A percentile compares a stretch with the other conserved stretches of the same genome.
These are phyloP conservation scores for Xylaria sp. DNA, from an alignment of 2,329 filamentous ascomycete species.

Conservation along the genomic window DNA sequence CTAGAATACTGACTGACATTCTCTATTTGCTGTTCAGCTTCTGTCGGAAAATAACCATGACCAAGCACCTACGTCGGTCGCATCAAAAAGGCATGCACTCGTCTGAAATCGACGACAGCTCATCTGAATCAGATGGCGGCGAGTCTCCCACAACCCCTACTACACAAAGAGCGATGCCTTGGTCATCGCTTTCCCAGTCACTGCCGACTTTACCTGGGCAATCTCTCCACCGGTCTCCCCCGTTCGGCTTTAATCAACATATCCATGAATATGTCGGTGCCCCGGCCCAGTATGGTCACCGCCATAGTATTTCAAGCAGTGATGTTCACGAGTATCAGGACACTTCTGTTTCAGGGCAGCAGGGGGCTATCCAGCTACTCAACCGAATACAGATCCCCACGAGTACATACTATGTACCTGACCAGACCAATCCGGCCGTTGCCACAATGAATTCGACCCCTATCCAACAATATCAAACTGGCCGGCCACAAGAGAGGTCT, in stretches of 20 bases:
- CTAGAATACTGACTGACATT: slow-evolving; percentile 26
- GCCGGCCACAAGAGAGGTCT: slow-evolving; percentile 60
- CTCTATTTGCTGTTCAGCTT: slow-evolving; percentile 59
- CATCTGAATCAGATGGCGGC: slow-evolving; percentile 66
- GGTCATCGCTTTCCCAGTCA: slow-evolving; percentile 58
- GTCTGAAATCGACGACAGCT: slow-evolving; percentile 65
- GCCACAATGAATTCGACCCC: slow-evolving; percentile 68
- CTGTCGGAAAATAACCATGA: slow-evolving; percentile 77
- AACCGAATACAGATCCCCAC: slow-evolving; percentile 61
- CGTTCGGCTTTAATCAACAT: slow-evolving; percentile 66
- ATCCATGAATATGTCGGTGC: slow-evolving; percentile 57
- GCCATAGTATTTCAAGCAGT: slow-evolving; percentile 59
- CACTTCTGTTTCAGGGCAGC: slow-evolving; percentile 56
- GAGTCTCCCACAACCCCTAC: slow-evolving; percentile 69
- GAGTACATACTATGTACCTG: slow-evolving; percentile 66
- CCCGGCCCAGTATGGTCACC: slow-evolving; percentile 57
- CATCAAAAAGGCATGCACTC: slow-evolving; percentile 68
- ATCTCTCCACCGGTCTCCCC: slow-evolving; percentile 61
- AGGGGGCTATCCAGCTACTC: slow-evolving; percentile 58
- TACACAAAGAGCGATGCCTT: slow-evolving; percentile 62
- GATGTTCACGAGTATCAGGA: slow-evolving; percentile 58
- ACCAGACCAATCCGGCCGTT: slow-evolving; percentile 70
- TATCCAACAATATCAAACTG: slow-evolving; percentile 63
- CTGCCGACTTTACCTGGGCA: slow-evolving; percentile 52
- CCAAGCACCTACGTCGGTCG: slow-evolving; percentile 71